Evolutionary conservation across 306 rosid species (phyloP).

Genomic region (Hippophae rhamnoides): DNA sequence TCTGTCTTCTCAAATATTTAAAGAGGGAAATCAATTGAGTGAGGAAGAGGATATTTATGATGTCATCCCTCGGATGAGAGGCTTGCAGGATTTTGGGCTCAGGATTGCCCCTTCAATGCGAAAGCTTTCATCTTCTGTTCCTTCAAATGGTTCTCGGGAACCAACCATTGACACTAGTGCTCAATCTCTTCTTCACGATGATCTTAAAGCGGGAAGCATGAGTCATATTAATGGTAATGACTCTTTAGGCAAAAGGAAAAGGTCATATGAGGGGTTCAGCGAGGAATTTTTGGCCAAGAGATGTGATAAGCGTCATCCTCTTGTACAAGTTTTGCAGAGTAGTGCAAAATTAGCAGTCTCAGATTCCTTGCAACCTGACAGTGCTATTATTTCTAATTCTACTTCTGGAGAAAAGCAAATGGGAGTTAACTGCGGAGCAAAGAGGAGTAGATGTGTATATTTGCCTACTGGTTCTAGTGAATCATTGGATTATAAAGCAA

Average conservation of each 20-base stretch:
- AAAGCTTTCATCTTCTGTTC: constrained; percentile 30
- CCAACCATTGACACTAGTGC: constrained; percentile 32
- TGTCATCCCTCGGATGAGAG: constrained; percentile 46
- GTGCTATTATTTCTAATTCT: constrained; percentile 26
- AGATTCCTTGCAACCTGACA: constrained; percentile 27
- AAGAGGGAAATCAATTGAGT: constrained; percentile 39
- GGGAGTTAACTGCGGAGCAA: constrained; percentile 39
- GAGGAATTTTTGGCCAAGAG: constrained; percentile 23
- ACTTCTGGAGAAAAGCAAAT: constrained; percentile 52
- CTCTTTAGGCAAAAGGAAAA: constrained; percentile 24
- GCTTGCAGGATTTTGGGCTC: constrained; percentile 58
- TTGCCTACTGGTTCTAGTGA: constrained; percentile 66
- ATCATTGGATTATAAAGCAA: constrained; percentile 60
- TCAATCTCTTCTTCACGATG: constrained; percentile 25
- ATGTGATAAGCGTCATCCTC: constrained; percentile 16
- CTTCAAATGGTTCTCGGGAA: constrained; percentile 38
- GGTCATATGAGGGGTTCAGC: constrained; percentile 20
- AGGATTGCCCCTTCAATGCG: constrained; percentile 34
- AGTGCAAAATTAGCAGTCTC: constrained; percentile 24
- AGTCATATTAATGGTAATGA: constrained; percentile 29
- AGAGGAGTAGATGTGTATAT: constrained; percentile 61
- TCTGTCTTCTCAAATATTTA: constrained; percentile 24
- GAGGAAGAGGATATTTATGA: constrained; percentile 43
- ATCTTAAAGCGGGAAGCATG: constrained; percentile 27
- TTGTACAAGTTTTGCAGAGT: constrained; percentile 26